Conservation (phyloP, 2,329 filamentous ascomycete species). For the Neofusicoccum ribis region DNA sequence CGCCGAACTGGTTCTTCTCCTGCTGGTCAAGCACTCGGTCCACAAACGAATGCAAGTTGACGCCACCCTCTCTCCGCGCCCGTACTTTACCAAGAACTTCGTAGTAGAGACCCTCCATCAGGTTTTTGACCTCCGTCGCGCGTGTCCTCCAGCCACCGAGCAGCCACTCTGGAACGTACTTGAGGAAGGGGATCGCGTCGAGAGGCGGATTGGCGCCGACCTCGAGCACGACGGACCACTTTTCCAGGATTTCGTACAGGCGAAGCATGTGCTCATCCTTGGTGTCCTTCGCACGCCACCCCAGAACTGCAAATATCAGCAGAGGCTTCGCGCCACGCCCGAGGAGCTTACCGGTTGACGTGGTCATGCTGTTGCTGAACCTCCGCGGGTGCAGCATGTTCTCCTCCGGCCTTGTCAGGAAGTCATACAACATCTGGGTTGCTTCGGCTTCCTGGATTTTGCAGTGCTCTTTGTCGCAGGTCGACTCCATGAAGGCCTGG, state of each 20-base stretch:
- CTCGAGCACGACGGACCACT: slow-evolving; percentile 46
- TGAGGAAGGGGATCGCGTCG: slow-evolving; percentile 45
- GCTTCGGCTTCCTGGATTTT: slow-evolving; percentile 49
- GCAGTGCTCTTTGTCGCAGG: slow-evolving; percentile 17
- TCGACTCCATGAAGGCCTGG: slow-evolving; percentile 44
- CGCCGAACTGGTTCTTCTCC: slow-evolving; percentile 2
- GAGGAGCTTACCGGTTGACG: neutral
- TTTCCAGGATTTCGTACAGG: slow-evolving; percentile 45
- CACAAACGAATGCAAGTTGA: slow-evolving; percentile 28
- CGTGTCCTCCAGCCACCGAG: slow-evolving; percentile 23
- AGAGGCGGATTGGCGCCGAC: slow-evolving; percentile 50
- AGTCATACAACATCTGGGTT: slow-evolving; percentile 47
- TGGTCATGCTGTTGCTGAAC: slow-evolving; percentile 51
- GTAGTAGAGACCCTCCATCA: slow-evolving; percentile 25
- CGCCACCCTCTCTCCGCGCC: slow-evolving; percentile 23
- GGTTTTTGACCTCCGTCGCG: slow-evolving; percentile 9
- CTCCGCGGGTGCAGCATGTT: slow-evolving; percentile 25
- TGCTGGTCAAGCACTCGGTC: slow-evolving; percentile 28
- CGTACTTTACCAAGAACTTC: slow-evolving; percentile 25
- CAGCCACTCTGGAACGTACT: slow-evolving; percentile 38
- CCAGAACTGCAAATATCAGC: neutral
- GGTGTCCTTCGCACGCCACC: neutral
- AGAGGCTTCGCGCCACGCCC: neutral
- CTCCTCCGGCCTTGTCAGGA: slow-evolving; percentile 47
- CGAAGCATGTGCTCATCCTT: slow-evolving; percentile 34